phyloP scores from a whole-genome alignment of 2,329 filamentous ascomycete genomes.

The Fusarium equiseti region DNA sequence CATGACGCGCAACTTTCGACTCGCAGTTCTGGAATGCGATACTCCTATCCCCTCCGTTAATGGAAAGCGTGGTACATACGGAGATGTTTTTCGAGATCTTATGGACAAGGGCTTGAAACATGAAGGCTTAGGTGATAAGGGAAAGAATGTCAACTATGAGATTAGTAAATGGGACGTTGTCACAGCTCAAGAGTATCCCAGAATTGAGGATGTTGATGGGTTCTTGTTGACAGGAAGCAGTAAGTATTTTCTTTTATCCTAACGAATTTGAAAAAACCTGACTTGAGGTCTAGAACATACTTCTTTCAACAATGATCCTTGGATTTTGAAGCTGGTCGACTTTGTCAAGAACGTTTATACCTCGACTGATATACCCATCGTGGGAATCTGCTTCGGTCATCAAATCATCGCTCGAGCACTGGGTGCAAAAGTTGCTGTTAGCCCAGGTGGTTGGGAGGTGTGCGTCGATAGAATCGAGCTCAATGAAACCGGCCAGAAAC shows the following conservation, averaged over 20 bases:
- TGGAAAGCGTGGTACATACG: constrained; percentile 48
- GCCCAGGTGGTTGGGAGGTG: constrained; percentile 57
- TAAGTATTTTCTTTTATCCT: constrained; percentile 13
- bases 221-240: constrained; percentile 53
- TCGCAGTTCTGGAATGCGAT: constrained; percentile 52
- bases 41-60: constrained; percentile 48
- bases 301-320: constrained; percentile 54
- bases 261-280: neutral
- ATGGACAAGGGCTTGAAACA: constrained; percentile 43
- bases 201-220: constrained; percentile 46
- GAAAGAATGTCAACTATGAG: constrained; percentile 39
- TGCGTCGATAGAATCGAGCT: constrained; percentile 55
- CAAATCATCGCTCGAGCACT: constrained; percentile 59
- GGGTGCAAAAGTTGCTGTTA: constrained; percentile 53
- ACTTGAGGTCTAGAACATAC: constrained; percentile 46
- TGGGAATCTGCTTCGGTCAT: constrained; percentile 62
- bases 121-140: constrained; percentile 33
- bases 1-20: constrained; percentile 42
- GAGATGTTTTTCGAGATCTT: constrained; percentile 50
- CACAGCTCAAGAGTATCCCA: constrained; percentile 46
- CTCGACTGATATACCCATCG: constrained; percentile 50
- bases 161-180: constrained; percentile 51
- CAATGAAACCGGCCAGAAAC: constrained; percentile 52
- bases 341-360: constrained; percentile 50
- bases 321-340: constrained; percentile 56